Evolutionary conservation across 2,329 filamentous ascomycete genomes (phyloP), one percentile per base, ranked within the genome.

Genomic region (Arachnomyces sp.): DNA sequence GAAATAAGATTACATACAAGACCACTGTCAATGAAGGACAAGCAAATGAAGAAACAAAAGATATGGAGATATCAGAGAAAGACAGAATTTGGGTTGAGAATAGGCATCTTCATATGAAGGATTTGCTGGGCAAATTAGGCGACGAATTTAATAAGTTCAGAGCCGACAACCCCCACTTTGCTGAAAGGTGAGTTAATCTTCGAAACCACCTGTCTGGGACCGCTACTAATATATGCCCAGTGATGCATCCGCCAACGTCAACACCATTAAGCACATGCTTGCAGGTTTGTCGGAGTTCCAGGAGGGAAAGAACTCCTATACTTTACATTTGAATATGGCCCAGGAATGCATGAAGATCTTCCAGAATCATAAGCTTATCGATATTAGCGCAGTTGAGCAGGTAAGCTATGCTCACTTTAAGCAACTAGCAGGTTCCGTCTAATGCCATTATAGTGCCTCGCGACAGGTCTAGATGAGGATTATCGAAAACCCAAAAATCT

Each of bases 331-430:
- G 31, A 90, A 81, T 50, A 96, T 98, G 90, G 92, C 92, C 2
- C 84, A 95, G 59, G 88, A 94, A 59, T 94, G 88, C 59, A 96
- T 96, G 89, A 87, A 87, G 52, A 77, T 84, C 29, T 98, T 98
- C 54, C 81, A 94, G 58, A 70, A 79, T 38, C 77, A 82, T 58
- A 94, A 94, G 57, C 72, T 98, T 5, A 75, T 84, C 5, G 92
- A 98, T 55, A 72, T 96, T 43, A 88, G 88, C 9, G 82, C 84
- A 0, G 76, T 89, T 4, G 92, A 98, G 64, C 92, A 96, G 64
- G 72, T 75, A 53, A 20, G 49, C 44, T 20, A 20, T 3, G 4
- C 17, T 39, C 25, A 42, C 52, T 44, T 28, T 29, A 4, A 28
- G 9, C 13, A 15, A 15, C 32, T 20, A 13, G 17, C 12, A 34